phyloP scores from a whole-genome alignment of 2,329 filamentous ascomycete genomes.

The Ambrosiella cleistominuta region DNA sequence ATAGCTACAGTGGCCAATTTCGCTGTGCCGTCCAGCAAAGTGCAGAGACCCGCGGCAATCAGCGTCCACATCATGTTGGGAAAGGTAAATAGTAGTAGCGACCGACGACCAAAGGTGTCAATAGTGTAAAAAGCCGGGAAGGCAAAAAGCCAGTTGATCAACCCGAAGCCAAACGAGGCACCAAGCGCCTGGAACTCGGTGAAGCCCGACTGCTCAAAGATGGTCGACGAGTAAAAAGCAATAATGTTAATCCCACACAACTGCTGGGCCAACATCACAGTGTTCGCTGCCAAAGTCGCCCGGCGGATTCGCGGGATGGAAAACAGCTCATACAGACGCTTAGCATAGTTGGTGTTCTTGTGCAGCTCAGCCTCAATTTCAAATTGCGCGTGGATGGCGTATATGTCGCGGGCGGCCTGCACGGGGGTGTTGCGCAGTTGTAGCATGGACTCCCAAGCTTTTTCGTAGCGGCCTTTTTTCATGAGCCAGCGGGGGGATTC shows the following conservation, averaged over 20 bases:
- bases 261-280: constrained; percentile 50
- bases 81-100: constrained; percentile 46
- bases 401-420: constrained; percentile 44
- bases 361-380: constrained; percentile 20
- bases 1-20: constrained; percentile 38
- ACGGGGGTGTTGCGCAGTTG: constrained; percentile 39
- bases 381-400: constrained; percentile 32
- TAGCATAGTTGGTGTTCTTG: constrained; percentile 27
- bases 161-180: constrained; percentile 28
- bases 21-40: constrained; percentile 22
- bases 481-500: constrained; percentile 51
- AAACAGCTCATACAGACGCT: constrained; percentile 37
- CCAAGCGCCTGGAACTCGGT: constrained; percentile 22
- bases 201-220: constrained; percentile 28
- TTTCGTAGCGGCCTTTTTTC: constrained; percentile 36
- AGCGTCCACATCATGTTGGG: constrained; percentile 47
- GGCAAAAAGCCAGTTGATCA: constrained; percentile 48
- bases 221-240: constrained; percentile 30
- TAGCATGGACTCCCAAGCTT: constrained; percentile 39
- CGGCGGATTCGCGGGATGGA: constrained; percentile 39
- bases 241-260: constrained; percentile 41
- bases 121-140: constrained; percentile 50
- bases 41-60: constrained; percentile 26
- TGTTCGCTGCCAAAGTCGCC: constrained; percentile 48
- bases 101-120: constrained; percentile 46